Evolutionary conservation across 2,329 filamentous ascomycete genomes (phyloP), one percentile per base, ranked within the genome.

Genomic region (Phialocephala sp.): DNA sequence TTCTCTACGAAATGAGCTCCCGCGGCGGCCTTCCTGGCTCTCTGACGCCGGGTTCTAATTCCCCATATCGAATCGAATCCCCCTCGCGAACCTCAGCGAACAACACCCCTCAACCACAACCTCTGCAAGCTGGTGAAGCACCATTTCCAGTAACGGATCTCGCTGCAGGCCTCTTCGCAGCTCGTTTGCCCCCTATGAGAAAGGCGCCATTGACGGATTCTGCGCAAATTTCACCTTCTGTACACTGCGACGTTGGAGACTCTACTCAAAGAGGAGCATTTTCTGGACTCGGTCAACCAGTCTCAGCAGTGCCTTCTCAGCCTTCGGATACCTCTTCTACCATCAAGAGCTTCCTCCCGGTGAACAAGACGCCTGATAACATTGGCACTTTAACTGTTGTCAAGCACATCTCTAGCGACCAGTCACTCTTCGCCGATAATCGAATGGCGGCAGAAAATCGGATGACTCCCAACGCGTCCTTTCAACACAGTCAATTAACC

Each of bases 281-380:
- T 14, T 56, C 60, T 20, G 18, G 35, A 8, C 64, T 37, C 5
- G 41, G 27, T 22, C 63, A 62, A 52, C 54, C 50, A 22, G n/a
- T 11, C n/a, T 24, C 27, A 32, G 6, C 27, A 32, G 27, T 32
- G 6, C 27, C 27, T 3, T 32, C 41, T 43, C 41, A 43, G 41
- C 22, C 45, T 36, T 56, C 55, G 9, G 55, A 62, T 18, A 15
- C 39, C 2, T 35, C 58, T 11, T 36, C 63, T 36, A 66, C 59
- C 3, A 71, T 72, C 59, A 71, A 72, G 56, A 65, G 63, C 24
- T 72, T 72, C 32, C 39, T 71, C 1, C 66, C 69, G 1, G 69
- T 72, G 35, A 72, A 71, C 50, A 69, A 70, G 24, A 35, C 45
- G 2, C 35, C 57, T 8, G 41, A n/a, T 4, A 56, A 63, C 35